Evolutionary conservation across 257 asterid species (phyloP).

Genomic region (Ophiorrhiza pumila): DNA sequence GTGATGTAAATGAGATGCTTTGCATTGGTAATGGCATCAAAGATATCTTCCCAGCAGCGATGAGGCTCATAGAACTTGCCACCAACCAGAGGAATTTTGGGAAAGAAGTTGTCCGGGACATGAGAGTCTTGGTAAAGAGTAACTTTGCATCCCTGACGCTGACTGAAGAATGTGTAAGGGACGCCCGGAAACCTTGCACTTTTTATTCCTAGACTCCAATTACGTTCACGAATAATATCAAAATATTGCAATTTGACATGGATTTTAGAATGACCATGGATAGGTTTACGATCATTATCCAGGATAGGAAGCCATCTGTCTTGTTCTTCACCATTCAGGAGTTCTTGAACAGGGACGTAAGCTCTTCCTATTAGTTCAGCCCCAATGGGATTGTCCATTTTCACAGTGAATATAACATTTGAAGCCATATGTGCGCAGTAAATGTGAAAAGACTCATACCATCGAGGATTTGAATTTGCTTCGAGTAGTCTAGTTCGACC

Average conservation of each 20-base stretch:
- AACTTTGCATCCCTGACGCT: conserved; percentile 46
- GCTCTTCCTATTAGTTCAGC: conserved; percentile 44
- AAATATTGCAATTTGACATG: conserved; percentile 35
- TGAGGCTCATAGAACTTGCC: conserved; percentile 55
- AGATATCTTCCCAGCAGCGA: conserved; percentile 71
- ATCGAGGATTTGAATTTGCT: conserved; percentile 29
- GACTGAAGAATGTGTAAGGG: conserved; percentile 62
- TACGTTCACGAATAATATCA: conserved; percentile 24
- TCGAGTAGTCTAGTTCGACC: conserved; percentile 40
- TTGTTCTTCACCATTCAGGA: conserved; percentile 22
- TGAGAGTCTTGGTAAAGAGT: conserved; percentile 71
- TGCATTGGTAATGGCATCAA: conserved; percentile 50
- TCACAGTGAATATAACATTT: conserved; percentile 33
- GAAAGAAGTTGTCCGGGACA: conserved; percentile 56
- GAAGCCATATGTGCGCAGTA: conserved; percentile 41
- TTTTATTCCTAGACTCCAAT: conserved; percentile 31
- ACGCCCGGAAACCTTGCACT: conserved; percentile 32
- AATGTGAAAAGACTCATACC: conserved; percentile 41
- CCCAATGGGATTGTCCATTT: conserved; percentile 31
- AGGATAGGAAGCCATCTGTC: conserved; percentile 39
- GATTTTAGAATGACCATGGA: conserved; percentile 31
- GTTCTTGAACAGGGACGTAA: conserved; percentile 28
- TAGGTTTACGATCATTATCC: conserved; percentile 21
- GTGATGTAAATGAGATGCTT: conserved; percentile 59
- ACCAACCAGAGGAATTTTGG: conserved; percentile 53